These are phyloP conservation scores for Aureobasidium melanogenum DNA, from an alignment of 2,329 filamentous ascomycete genomes.

Conservation along the genomic window DNA sequence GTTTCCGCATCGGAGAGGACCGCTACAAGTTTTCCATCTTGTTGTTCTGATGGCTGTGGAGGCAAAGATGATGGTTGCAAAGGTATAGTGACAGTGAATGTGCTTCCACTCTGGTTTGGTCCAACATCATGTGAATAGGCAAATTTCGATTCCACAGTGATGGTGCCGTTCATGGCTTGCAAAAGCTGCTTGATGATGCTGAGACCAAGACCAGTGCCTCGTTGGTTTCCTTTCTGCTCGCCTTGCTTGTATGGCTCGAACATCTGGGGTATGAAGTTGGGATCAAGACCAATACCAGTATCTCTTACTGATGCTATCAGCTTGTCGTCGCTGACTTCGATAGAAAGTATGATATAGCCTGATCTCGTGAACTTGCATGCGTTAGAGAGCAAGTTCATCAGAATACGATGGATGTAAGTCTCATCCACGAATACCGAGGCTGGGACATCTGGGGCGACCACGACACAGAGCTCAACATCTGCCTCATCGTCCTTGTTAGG, in stretches of 20 bases:
- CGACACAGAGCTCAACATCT: slow-evolving; percentile 26
- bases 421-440: slow-evolving; percentile 26
- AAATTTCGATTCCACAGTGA: slow-evolving; percentile 8
- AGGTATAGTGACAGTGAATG: slow-evolving; percentile 12
- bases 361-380: slow-evolving; percentile 25
- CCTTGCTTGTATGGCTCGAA: slow-evolving; percentile 84
- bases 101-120: slow-evolving; percentile 9
- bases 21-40: background rate
- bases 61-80: slow-evolving; percentile 3
- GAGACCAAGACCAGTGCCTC: slow-evolving; percentile 74
- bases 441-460: slow-evolving; percentile 25
- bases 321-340: slow-evolving; percentile 3
- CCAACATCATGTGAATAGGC: background rate
- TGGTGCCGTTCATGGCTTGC: slow-evolving; percentile 13
- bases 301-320: slow-evolving; percentile 52
- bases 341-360: slow-evolving; percentile 58
- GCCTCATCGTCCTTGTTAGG: slow-evolving; percentile 27
- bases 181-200: slow-evolving; percentile 46
- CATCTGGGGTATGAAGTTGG: slow-evolving; percentile 64
- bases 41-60: background rate
- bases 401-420: slow-evolving; percentile 27
- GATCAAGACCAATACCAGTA: slow-evolving; percentile 70
- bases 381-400: slow-evolving; percentile 31
- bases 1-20: background rate
- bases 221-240: slow-evolving; percentile 35